phyloP scores from a whole-genome alignment of 345 rosid genomes.

The Populus simonii region DNA sequence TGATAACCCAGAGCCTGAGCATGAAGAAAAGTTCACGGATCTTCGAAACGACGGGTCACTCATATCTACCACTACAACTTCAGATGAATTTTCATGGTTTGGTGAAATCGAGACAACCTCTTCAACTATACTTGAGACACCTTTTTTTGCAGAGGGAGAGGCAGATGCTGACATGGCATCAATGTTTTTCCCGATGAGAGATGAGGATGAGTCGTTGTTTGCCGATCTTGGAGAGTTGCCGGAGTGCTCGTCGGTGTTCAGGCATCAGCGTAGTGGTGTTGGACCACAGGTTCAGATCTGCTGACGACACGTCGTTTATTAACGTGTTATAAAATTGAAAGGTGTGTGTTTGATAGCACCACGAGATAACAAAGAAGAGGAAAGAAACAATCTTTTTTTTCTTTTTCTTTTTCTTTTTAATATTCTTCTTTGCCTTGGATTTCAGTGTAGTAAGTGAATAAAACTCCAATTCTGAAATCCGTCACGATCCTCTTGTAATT shows the following conservation, averaged over 20 bases:
- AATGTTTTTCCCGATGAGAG: conserved; percentile 37
- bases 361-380: conserved; percentile 1
- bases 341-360: conserved; percentile 6
- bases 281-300: conserved; percentile 72
- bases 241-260: conserved; percentile 80
- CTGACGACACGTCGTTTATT: conserved; percentile 20
- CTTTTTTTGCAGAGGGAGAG: conserved; percentile 42
- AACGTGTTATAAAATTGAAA: conserved; percentile 11
- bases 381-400: not conserved
- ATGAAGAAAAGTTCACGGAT: conserved; percentile 46
- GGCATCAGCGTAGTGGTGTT: conserved; percentile 48
- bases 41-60: conserved; percentile 42
- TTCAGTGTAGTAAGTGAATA: conserved; percentile 42
- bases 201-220: conserved; percentile 82
- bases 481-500: conserved; percentile 31
- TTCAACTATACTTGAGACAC: conserved; percentile 64
- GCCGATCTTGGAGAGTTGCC: conserved; percentile 99
- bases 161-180: conserved; percentile 36
- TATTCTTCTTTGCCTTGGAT: conserved; percentile 29
- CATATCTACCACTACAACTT: conserved; percentile 23
- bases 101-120: conserved; percentile 73
- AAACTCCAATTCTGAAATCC: conserved; percentile 22
- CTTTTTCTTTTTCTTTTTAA: conserved; percentile 5
- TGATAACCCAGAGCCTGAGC: conserved; percentile 15
- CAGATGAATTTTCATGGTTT: conserved; percentile 81